Percentiles rank a stretch among this genome's conserved stretches.
These are phyloP conservation scores for Heteromeles arbutifolia DNA, from an alignment of 306 rosid genomes.

Conservation along the genomic window DNA sequence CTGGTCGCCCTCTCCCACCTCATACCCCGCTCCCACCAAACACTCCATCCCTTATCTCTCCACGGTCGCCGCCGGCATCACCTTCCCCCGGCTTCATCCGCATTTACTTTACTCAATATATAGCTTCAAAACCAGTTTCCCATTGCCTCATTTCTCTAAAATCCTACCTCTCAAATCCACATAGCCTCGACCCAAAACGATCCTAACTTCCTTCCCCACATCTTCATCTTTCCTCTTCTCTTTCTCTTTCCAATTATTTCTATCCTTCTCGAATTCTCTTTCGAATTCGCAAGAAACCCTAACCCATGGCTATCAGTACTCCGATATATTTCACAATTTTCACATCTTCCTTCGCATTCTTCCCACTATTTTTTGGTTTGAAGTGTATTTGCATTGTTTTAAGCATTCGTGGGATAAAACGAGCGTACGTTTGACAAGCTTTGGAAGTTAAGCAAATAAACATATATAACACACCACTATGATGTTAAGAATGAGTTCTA, in stretches of 20 bases:
- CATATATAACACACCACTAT: too few species aligned
- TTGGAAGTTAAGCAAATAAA: too few species aligned
- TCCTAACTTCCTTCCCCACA: conserved; percentile 42
- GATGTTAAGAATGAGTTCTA: too few species aligned
- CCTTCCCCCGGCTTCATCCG: neutral
- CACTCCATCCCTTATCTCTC: too few species aligned
- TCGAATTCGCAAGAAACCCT: conserved; percentile 32
- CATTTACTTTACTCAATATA: conserved; percentile 25
- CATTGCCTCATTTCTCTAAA: conserved; percentile 28
- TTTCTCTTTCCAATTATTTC: neutral
- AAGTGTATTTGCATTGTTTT: too few species aligned
- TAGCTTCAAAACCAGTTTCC: conserved; percentile 33
- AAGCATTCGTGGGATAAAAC: too few species aligned
- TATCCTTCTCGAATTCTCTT: neutral
- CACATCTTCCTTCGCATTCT: conserved; percentile 54
- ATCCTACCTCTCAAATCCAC: conserved; percentile 50
- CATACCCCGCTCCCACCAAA: too few species aligned
- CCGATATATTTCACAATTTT: conserved; percentile 41
- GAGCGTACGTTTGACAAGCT: too few species aligned
- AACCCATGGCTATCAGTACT: conserved; percentile 60
- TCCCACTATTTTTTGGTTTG: too few species aligned
- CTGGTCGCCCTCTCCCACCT: too few species aligned
- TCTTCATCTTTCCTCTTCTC: neutral
- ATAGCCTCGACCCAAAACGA: conserved; percentile 41
- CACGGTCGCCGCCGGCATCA: too few species aligned